Percentiles rank a stretch among this genome's conserved stretches.
phyloP scores from a whole-genome alignment of 768 basidiomycete genomes.

The Pleurotus giganteus region DNA sequence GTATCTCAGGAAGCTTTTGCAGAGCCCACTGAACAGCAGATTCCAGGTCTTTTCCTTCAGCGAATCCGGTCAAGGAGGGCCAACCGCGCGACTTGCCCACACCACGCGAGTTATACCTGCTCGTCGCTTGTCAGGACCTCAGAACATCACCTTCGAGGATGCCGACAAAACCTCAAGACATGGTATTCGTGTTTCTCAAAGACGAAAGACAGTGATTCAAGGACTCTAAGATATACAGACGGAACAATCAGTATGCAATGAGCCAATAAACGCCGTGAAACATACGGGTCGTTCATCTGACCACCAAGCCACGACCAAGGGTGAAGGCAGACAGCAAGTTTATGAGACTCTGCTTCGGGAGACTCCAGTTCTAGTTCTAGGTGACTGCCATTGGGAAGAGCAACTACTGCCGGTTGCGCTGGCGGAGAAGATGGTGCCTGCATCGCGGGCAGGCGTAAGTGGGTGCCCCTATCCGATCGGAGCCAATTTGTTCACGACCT shows the following conservation, averaged over 20 bases:
- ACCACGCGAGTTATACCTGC: constrained; percentile 72
- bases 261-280: constrained; percentile 4
- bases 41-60: constrained; percentile 69
- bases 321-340: constrained; percentile 70
- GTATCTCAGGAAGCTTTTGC: constrained; percentile 37
- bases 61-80: constrained; percentile 68
- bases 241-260: neutral
- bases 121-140: neutral
- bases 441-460: neutral
- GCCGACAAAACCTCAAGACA: constrained; percentile 35
- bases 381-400: constrained; percentile 36
- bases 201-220: constrained; percentile 36
- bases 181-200: constrained; percentile 48
- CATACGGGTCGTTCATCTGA: constrained; percentile 69
- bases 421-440: neutral
- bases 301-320: constrained; percentile 90
- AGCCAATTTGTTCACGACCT: too few relatives aligned
- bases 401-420: neutral
- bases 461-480: neutral
- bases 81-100: constrained; percentile 74
- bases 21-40: constrained; percentile 59
- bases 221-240: constrained; percentile 34
- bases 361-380: constrained; percentile 38
- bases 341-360: constrained; percentile 25
- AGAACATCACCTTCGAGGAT: neutral